A percentile compares a stretch with the other conserved stretches of the same genome.
Evolutionary conservation across 495 filamentous ascomycete species (phyloP).

Genomic region (Peziza echinospora): DNA sequence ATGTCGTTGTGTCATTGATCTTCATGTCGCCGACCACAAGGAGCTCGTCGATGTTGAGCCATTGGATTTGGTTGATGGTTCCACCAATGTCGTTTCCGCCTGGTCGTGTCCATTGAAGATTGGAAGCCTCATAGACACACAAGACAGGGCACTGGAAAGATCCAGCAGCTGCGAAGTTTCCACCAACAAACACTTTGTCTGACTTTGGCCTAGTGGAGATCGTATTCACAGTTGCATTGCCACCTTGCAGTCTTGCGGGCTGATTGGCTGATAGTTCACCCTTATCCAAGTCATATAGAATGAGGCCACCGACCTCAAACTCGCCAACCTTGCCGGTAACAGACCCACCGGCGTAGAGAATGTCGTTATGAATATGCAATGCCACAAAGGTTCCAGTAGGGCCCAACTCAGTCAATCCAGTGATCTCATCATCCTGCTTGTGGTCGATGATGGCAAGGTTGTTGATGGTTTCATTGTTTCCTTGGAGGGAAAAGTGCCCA

Average conservation of each 20-base stretch:
- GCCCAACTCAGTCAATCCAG: conserved; percentile 47
- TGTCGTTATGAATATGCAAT: conserved; percentile 38
- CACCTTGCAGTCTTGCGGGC: conserved; percentile 12
- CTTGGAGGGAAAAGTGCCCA: conserved; percentile 60
- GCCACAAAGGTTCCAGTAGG: conserved; percentile 53
- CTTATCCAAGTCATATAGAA: conserved; percentile 52
- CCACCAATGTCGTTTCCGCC: conserved; percentile 42
- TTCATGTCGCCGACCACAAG: conserved; percentile 58
- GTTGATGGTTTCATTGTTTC: conserved; percentile 47
- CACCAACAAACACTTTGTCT: conserved; percentile 62
- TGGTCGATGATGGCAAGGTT: conserved; percentile 57
- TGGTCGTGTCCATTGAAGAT: conserved; percentile 55
- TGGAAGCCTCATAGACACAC: conserved; percentile 48
- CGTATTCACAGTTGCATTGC: conserved; percentile 47
- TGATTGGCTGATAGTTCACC: conserved; percentile 30
- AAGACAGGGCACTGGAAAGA: conserved; percentile 58
- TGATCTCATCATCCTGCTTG: conserved; percentile 38
- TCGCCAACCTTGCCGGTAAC: conserved; percentile 47
- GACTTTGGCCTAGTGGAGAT: conserved; percentile 45
- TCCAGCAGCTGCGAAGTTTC: conserved; percentile 62
- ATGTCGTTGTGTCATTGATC: conserved; percentile 38
- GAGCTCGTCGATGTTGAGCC: conserved; percentile 46
- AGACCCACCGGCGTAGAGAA: conserved; percentile 62
- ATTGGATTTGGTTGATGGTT: conserved; percentile 45
- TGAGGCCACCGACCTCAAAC: conserved; percentile 45